These are phyloP conservation scores for Trametes coccinea DNA, from an alignment of 768 basidiomycete genomes.

Conservation along the genomic window DNA sequence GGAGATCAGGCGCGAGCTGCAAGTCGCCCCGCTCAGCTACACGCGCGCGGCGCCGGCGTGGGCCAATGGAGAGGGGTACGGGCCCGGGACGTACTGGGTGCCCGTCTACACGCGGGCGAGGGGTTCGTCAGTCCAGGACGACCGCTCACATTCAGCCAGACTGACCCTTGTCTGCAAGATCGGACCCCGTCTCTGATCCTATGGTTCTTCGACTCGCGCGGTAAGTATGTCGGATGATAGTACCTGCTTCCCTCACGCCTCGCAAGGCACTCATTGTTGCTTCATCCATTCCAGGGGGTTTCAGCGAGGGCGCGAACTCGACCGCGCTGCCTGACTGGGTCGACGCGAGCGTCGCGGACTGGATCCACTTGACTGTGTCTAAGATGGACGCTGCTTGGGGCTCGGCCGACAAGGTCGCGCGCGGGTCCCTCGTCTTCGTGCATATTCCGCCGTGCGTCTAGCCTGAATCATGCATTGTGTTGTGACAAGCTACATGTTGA, in stretches of 20 bases:
- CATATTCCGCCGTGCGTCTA: conserved; percentile 69
- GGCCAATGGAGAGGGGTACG: conserved; percentile 57
- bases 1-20: conserved; percentile 64
- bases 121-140: conserved; percentile 30
- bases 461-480: not conserved
- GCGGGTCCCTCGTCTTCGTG: conserved; percentile 68
- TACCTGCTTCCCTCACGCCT: not conserved
- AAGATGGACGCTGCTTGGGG: conserved; percentile 64
- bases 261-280: not conserved
- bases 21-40: conserved; percentile 58
- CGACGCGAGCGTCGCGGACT: conserved; percentile 57
- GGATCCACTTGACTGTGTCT: conserved; percentile 56
- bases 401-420: conserved; percentile 37
- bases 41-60: conserved; percentile 60
- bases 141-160: not conserved
- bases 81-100: conserved; percentile 77
- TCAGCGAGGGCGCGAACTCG: conserved; percentile 45
- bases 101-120: conserved; percentile 47
- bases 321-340: conserved; percentile 65
- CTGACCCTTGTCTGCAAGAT: conserved; percentile 33
- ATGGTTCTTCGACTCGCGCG: conserved; percentile 82
- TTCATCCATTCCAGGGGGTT: conserved; percentile 42
- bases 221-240: conserved; percentile 32
- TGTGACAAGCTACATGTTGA: too few species aligned
- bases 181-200: conserved; percentile 54